Evolutionary conservation across 257 asterid species (phyloP), one percentile per base, ranked within the genome.

Genomic region (Solanum gandarillasii): DNA sequence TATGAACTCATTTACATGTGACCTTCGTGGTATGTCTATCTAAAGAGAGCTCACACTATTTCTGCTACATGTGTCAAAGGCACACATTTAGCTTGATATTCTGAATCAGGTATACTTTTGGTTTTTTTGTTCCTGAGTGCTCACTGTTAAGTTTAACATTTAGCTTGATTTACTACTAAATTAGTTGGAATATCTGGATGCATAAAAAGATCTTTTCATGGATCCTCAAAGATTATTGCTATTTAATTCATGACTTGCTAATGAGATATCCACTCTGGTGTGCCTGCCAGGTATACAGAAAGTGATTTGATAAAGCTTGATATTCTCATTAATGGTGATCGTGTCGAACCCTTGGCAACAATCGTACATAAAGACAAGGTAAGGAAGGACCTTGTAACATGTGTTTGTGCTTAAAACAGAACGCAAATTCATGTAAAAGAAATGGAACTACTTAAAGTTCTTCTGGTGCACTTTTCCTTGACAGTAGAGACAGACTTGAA

Each of bases 321-420:
- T 92, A 95, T 97, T 92, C 96, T 93, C 90, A 97, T 97, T 78
- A 95, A 91, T 83, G 98, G 98, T 83, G 99, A 97, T 13, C 92
- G 91, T n/a, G 99, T 97, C 89, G 99, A 97, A 89, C 99, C 99
- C 84, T 93, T 97, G 85, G 95, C 99, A 39, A 97, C 99, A 88
- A 97, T 97, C 83, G 99, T 97, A 70, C 99, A 97, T 85, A 97
- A 93, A 90, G 99, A 97, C 92, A 97, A 97, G 98, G 99, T 94
- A 92, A 86, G 43, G 62, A 48, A 29, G 86, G 41, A 52, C 18
- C 31, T 48, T 48, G 27, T 48, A 52, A 48, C 86, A 48, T 48
- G 11, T 46, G 67, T 29, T 18, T 48, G 86, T 29, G 85, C 67
- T 43, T 43, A 46, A 79, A 43, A 18, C 12, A 2, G 41, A 82